Base-by-base conservation (phyloP, 2,329 filamentous ascomycete species). In the Trichoderma atroviride region DNA sequence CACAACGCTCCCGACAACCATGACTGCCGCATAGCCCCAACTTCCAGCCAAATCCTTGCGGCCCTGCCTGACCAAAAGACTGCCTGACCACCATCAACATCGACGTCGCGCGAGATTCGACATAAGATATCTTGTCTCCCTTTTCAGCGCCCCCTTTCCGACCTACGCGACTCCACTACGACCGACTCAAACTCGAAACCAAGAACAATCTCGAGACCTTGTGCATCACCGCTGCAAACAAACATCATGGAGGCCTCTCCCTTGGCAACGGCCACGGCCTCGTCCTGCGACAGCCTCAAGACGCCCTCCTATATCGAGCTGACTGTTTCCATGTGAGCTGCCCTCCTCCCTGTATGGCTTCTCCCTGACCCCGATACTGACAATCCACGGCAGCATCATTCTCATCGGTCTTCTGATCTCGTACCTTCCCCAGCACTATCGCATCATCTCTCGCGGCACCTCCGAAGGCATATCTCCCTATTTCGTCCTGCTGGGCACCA, bases 391-490 rank as follows among this genome's bases (percentile, higher is more conserved):
- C 74, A 89, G 87, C 71, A 78, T 97, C 75, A 93, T 98, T 74
- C 85, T 98, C 71, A 78, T 97, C 74, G 95, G 95, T 69, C 94
- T 98, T 75, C 85, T 97, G 71, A 83, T 97, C 70, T 98, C 95
- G 40, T 99, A 99, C 82, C 86, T 98, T 2, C 96, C 96, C 0
- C 96, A 99, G 79, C 95, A 98, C 81, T 88, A 91, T 79, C 93
- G 96, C 76, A 98, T 99, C 81, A 92, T 97, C 74, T 85, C 87
- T 52, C 89, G 94, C 68, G 88, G 90, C 71, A 96, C 93, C 16
- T 96, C 95, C 27, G 95, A 97, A 79, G 96, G 96, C 71, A 94
- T 99, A 71, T 97, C 94, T 35, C 95, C 96, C 10, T 96, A 95
- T 80, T 99, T 97, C 78, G 90, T 99, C 72, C 87, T 98, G 2